Base-by-base conservation (phyloP, 1,139 yeast species). In the Kodamaea alishanica region DNA sequence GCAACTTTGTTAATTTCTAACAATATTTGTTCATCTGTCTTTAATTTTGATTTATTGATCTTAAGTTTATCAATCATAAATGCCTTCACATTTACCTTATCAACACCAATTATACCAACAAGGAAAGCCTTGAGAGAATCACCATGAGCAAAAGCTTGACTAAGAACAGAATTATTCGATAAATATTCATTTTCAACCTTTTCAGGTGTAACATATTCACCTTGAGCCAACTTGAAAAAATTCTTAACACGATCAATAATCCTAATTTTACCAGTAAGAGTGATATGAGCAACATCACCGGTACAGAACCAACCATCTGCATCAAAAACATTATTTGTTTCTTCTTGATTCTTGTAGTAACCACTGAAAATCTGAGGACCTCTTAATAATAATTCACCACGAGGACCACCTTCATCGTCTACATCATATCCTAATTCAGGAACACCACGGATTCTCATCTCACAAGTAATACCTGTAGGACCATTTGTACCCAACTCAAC, bases 401-500 rank as follows among this genome's bases (percentile, higher is more conserved):
- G 51, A 28, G 58, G 56, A 0, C 62, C 62, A 9, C 50, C 48
- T 2, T 40, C 44, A 45, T 75, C 76, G 20, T 50, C 47, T 15
- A 76, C 65, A 26, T 59, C 56, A 57, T 85, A 85, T 11, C 77
- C 76, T 81, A 84, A 79, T 40, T 73, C 81, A 2, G 90, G 88
- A 28, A 84, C 72, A 46, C 81, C 87, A 43, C 77, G 66, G 32
- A 84, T 65, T 52, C 80, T 70, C 46, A 82, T 64, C 55, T 85
- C 94, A 26, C 67, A 54, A 35, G 78, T 60, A 5, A 74, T 52
- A 28, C 75, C 66, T 20, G 76, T 65, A 2, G 84, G 69, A 8
- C 94, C 95, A 57, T 85, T 81, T 5, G 82, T 69, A 3, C 86
- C 87, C 4, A 75, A 70, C 33, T 74, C 75, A 30, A 70, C 60